A percentile compares a stretch with the other conserved stretches of the same genome.
Conservation (phyloP, 1,284 basidiomycete species). For the Leucoagaricus sp. region DNA sequence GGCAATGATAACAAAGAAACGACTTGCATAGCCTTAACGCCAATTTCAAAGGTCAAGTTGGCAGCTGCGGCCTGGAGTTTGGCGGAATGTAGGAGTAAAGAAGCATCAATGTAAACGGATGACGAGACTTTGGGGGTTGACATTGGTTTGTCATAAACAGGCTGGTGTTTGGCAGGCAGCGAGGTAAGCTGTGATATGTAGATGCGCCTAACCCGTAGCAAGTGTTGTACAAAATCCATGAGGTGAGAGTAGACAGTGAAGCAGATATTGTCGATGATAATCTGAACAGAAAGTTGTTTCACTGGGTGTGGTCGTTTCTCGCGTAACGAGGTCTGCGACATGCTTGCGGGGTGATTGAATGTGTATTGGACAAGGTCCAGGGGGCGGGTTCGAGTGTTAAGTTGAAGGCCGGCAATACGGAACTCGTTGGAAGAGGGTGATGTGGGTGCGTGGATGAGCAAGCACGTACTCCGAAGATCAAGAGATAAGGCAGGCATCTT, state of each 20-base stretch:
- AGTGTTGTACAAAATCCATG: conserved; percentile 60
- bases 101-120: conserved; percentile 30
- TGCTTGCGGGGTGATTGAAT: conserved; percentile 26
- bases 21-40: conserved; percentile 39
- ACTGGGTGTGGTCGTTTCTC: conserved; percentile 32
- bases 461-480: conserved; percentile 25
- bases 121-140: conserved; percentile 17
- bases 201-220: conserved; percentile 50
- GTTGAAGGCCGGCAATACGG: conserved; percentile 28
- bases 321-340: conserved; percentile 46
- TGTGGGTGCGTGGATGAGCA: conserved; percentile 34
- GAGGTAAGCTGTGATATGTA: conserved; percentile 19
- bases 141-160: conserved; percentile 12
- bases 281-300: conserved; percentile 38
- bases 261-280: conserved; percentile 46
- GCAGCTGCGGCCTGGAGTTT: conserved; percentile 54
- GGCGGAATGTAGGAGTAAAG: conserved; percentile 40
- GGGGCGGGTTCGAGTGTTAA: conserved; percentile 27
- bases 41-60: conserved; percentile 47
- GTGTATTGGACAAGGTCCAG: conserved; percentile 35
- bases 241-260: conserved; percentile 59
- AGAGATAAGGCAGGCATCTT: conserved; percentile 23
- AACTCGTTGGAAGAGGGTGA: conserved; percentile 31
- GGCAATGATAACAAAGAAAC: conserved; percentile 30
- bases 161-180: conserved; percentile 14